Evolutionary conservation across 768 basidiomycete genomes (phyloP).

Genomic region (Mycena rebaudengoi): DNA sequence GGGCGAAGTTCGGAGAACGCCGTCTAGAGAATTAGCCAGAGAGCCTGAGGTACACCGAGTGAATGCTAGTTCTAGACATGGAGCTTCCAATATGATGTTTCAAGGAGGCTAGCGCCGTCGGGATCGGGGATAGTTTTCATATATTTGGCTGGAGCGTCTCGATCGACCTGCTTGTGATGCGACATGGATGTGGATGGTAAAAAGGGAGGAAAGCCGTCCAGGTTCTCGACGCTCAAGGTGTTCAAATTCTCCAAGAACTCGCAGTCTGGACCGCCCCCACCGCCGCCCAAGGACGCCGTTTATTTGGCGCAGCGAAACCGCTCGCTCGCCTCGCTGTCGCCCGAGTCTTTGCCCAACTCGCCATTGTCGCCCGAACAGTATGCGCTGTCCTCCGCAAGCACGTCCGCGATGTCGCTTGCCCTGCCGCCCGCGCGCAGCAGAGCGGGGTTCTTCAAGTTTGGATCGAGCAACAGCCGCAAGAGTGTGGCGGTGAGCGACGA

Average conservation of each 20-base stretch:
- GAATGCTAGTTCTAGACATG: too few species aligned
- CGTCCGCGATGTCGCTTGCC: constrained; percentile 41
- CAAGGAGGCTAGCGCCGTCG: too few species aligned
- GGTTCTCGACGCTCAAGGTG: constrained; percentile 30
- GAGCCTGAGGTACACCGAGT: too few species aligned
- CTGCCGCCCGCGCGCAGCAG: constrained; percentile 40
- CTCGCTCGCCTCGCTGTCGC: constrained; percentile 57
- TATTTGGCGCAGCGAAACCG: constrained; percentile 53
- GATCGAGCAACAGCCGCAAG: constrained; percentile 46
- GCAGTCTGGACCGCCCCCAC: constrained; percentile 53
- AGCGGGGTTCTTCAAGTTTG: constrained; percentile 53
- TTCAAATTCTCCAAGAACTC: constrained; percentile 26
- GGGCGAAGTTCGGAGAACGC: too few species aligned
- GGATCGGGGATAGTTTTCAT: too few species aligned
- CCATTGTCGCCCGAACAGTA: constrained; percentile 51
- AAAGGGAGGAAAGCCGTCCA: constrained; percentile 34
- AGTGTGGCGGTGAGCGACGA: constrained; percentile 18
- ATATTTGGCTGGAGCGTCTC: too few species aligned
- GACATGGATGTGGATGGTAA: constrained; percentile 28
- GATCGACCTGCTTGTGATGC: too few species aligned
- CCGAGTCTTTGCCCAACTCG: constrained; percentile 49
- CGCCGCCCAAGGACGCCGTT: constrained; percentile 71
- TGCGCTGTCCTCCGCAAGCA: constrained; percentile 44
- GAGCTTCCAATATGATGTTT: too few species aligned
- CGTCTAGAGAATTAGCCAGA: too few species aligned